These are phyloP conservation scores for Kodamaea kakaduensis DNA, from an alignment of 805 yeast genomes.

Conservation along the genomic window DNA sequence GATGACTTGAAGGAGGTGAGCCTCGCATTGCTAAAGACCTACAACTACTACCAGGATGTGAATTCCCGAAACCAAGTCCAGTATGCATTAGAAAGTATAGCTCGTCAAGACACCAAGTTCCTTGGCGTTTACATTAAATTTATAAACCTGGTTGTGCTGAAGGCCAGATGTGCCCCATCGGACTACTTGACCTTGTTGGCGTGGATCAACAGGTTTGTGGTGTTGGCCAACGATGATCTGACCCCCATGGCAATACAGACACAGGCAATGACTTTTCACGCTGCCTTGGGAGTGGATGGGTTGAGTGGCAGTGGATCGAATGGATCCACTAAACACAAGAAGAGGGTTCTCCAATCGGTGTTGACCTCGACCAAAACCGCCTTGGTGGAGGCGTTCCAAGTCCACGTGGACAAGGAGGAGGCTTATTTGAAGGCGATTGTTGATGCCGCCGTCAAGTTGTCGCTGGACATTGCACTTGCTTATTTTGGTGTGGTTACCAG, in stretches of 20 bases:
- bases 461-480: constrained; percentile 14
- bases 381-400: constrained; percentile 11
- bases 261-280: constrained; percentile 22
- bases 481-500: constrained; percentile 23
- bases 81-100: constrained; percentile 35
- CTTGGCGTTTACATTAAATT: constrained; percentile 36
- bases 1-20: constrained; percentile 23
- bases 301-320: no score
- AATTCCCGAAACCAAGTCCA: constrained; percentile 43
- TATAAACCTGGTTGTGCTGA: constrained; percentile 28
- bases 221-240: constrained; percentile 7
- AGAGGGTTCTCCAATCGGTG: constrained; percentile 26
- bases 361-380: constrained; percentile 28
- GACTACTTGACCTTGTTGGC: constrained; percentile 55
- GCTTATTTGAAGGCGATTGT: constrained; percentile 3
- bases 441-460: constrained; percentile 6
- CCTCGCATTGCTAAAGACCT: constrained; percentile 42
- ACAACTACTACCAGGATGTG: constrained; percentile 47
- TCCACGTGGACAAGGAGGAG: constrained; percentile 2
- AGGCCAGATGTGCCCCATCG: constrained; percentile 45
- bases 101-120: constrained; percentile 28
- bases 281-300: constrained; percentile 1
- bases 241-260: constrained; percentile 24
- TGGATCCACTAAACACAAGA: constrained; percentile 10
- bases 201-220: constrained; percentile 47